Base-by-base conservation (phyloP, 169 alveolate genomes). In the Cryptosporidium baileyi region DNA sequence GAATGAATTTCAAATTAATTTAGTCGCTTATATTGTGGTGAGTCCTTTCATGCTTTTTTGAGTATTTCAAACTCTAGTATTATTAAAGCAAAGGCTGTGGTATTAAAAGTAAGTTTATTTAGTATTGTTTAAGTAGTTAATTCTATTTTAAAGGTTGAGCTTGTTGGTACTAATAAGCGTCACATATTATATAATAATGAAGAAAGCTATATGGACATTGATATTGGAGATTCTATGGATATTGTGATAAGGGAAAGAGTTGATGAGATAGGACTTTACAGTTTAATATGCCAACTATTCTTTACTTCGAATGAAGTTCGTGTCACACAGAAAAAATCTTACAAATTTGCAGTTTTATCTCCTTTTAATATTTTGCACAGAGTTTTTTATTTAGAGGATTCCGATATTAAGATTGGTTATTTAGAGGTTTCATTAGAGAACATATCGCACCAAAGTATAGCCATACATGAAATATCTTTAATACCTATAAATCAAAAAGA, bases 341-440 rank as follows among this genome's bases (percentile, higher is more conserved):
- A 74, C 43, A 74, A 74, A 30, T 74, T 74, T 74, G 67, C 85
- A 52, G 85, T 74, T 2, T 15, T 54, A 28, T 36, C 85, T 74
- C 85, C 85, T 7, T 74, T 74, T n/a, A 74, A 74, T 24, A 74
- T 74, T 22, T 52, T 30, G 9, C 85, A 74, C n/a, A 43, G 85
- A 4, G 13, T 74, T 34, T 74, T n/a, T 34, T 36, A 24, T 24
- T 8, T 47, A n/a, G 36, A 65, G 15, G 74, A 74, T 1, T 30
- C 32, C n/a, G 0, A 6, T 9, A 15, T 24, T 1, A 67, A 52
- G 19, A 22, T 34, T 32, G 41, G 47, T 17, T 74, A 41, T 41
- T 15, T 74, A 19, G 85, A 74, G 52, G 85, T 74, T 19, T 74
- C 85, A 34, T 59, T 74, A 4, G 85, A 74, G 30, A 74, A 74